Conservation (phyloP, 2,329 filamentous ascomycete genomes). For the Fusarium torreyae region DNA sequence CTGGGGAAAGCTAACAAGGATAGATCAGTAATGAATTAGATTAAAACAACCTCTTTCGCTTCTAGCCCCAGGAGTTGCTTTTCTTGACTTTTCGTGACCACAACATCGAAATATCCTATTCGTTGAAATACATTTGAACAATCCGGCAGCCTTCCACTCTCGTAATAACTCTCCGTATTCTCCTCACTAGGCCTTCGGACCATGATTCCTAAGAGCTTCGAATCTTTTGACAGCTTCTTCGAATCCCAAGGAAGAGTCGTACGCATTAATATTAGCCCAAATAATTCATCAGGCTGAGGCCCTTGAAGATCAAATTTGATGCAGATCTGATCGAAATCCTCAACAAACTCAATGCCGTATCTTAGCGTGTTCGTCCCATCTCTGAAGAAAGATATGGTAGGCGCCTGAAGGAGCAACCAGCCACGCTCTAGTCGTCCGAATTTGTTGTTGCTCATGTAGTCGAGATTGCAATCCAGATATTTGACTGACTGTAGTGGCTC, state of each 20-base stretch:
- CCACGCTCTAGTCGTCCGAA: not conserved
- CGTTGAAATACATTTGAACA: not conserved
- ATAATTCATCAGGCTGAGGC: not conserved
- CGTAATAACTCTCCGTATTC: not conserved
- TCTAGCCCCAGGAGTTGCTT: not conserved
- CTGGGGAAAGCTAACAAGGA: too few relatives aligned
- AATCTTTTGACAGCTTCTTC: not conserved
- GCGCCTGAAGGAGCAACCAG: not conserved
- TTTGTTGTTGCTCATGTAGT: not conserved
- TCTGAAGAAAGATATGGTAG: not conserved
- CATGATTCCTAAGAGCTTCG: not conserved
- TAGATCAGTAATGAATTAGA: too few relatives aligned
- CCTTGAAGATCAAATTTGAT: not conserved
- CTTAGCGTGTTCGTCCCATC: not conserved
- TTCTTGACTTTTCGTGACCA: not conserved
- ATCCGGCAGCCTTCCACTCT: not conserved
- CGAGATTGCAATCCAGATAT: not conserved
- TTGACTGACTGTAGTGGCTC: not conserved
- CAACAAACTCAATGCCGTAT: not conserved
- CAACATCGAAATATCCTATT: not conserved
- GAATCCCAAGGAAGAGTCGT: not conserved
- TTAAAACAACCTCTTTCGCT: not conserved
- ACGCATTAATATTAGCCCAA: not conserved
- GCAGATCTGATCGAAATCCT: not conserved
- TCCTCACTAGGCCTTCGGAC: not conserved